Conservation (phyloP, 768 basidiomycete species). For the Leccinum arenicola region DNA sequence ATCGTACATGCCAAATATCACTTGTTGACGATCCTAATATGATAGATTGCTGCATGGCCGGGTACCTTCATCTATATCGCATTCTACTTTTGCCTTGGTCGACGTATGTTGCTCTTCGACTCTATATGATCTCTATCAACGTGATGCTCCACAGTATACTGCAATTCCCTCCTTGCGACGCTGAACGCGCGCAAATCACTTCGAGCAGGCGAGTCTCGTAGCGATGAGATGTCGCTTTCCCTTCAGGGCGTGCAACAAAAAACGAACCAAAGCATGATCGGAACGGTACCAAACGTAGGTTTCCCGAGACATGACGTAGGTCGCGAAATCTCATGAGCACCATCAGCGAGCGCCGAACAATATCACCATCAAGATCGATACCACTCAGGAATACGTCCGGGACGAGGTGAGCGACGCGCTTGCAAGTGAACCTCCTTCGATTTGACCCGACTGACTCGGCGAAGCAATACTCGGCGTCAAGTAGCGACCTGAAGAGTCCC, state of each 20-base stretch:
- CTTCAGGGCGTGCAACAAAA: slow-evolving; percentile 30
- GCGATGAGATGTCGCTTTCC: slow-evolving; percentile 32
- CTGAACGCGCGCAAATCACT: slow-evolving; percentile 56
- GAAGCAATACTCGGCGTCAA: slow-evolving; percentile 23
- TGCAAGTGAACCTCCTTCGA: neutral
- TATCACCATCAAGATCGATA: slow-evolving; percentile 68
- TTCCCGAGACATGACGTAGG: too few species aligned
- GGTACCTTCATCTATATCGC: slow-evolving; percentile 59
- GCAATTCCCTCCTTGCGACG: slow-evolving; percentile 59
- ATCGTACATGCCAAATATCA: neutral
- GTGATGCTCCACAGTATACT: slow-evolving; percentile 42
- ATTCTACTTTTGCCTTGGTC: slow-evolving; percentile 63
- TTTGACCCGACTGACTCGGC: neutral
- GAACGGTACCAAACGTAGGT: slow-evolving; percentile 13
- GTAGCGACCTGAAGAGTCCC: slow-evolving; percentile 18
- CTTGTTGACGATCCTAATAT: neutral
- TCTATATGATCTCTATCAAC: neutral
- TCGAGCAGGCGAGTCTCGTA: slow-evolving; percentile 26
- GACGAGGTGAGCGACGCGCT: slow-evolving; percentile 33
- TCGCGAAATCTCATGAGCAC: neutral
- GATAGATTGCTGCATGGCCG: slow-evolving; percentile 49
- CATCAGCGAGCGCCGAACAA: slow-evolving; percentile 38
- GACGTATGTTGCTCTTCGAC: slow-evolving; percentile 39
- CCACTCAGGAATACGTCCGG: slow-evolving; percentile 52
- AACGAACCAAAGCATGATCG: slow-evolving; percentile 13